Base-by-base conservation (phyloP, 257 asterid genomes). In the Nicotiana knightiana region DNA sequence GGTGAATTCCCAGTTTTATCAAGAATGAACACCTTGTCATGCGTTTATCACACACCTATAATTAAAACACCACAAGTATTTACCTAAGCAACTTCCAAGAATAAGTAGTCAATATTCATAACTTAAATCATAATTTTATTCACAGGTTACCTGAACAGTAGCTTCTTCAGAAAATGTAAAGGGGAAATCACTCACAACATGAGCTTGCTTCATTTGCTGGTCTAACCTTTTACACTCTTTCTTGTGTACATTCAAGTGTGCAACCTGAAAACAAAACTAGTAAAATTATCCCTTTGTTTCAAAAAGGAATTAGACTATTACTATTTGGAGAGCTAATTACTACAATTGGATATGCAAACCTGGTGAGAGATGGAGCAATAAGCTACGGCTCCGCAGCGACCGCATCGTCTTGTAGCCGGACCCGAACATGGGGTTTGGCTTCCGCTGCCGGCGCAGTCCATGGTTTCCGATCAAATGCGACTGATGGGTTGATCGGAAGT, bases 381-480 rank as follows among this genome's bases (percentile, higher is more conserved):
- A 24, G 92, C 88, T 37, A 96, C 95, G 63, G 94, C 98, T 58
- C 87, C 88, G 88, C 99, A 96, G 86, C 95, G 93, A 39, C 76
- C 80, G 84, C 99, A 96, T 83, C 84, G 93, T 54, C 95, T 85
- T 68, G 88, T 86, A 53, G 97, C 87, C 13, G 91, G 92, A 77
- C 97, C 97, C 76, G 86, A 83, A 89, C 99, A 94, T 15, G 84
- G 92, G 70, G 90, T 88, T 55, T 90, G 87, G 90, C 97, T 84
- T 63, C 92, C 93, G 80, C 84, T 93, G 24, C 94, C 98, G 86
- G 98, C 98, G 88, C 99, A 96, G 59, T 96, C 99, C 99, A 96
- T 93, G 8, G 62, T 39, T 54, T 32, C 75, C 67, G 58, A 54
- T 33, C 63, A 39, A 54, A 15, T 39, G 43, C 5, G 3, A 46